Conservation (phyloP, 495 filamentous ascomycete species). For the Hypomontagnella monticulosa region DNA sequence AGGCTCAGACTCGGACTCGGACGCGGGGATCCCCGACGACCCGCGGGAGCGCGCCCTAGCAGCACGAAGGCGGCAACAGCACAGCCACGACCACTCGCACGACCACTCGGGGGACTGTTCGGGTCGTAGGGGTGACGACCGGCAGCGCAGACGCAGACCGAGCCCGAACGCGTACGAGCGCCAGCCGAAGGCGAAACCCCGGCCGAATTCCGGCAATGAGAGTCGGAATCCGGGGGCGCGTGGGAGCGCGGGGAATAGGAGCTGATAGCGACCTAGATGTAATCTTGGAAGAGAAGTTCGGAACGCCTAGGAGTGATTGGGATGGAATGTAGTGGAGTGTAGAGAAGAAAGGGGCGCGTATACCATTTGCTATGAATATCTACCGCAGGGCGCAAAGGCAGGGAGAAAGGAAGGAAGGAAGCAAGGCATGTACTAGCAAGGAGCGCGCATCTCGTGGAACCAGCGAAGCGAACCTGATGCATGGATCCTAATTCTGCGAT, state of each 20-base stretch:
- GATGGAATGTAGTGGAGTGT: no score
- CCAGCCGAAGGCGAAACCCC: conserved; percentile 71
- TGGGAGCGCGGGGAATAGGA: conserved; percentile 5
- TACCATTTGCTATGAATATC: no score
- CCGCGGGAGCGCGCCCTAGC: conserved; percentile 40
- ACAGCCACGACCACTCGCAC: conserved; percentile 51
- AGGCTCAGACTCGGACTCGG: conserved; percentile 56
- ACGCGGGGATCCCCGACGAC: conserved; percentile 37
- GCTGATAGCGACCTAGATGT: neutral
- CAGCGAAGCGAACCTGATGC: no score
- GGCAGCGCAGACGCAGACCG: conserved; percentile 64
- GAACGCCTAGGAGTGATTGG: no score
- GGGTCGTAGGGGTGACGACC: conserved; percentile 47
- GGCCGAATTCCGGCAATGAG: conserved; percentile 23
- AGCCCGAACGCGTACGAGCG: conserved; percentile 97
- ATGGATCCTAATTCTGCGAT: no score
- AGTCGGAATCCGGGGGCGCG: conserved; percentile 10
- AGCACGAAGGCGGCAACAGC: conserved; percentile 36
- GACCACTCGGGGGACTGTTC: conserved; percentile 52
- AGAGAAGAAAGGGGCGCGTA: no score
- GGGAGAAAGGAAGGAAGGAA: no score
- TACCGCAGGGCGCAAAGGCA: no score
- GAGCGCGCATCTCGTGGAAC: no score
- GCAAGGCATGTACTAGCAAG: no score
- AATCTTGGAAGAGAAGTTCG: no score